phyloP scores from a whole-genome alignment of 768 basidiomycete genomes.

The Polyporus arcularius region DNA sequence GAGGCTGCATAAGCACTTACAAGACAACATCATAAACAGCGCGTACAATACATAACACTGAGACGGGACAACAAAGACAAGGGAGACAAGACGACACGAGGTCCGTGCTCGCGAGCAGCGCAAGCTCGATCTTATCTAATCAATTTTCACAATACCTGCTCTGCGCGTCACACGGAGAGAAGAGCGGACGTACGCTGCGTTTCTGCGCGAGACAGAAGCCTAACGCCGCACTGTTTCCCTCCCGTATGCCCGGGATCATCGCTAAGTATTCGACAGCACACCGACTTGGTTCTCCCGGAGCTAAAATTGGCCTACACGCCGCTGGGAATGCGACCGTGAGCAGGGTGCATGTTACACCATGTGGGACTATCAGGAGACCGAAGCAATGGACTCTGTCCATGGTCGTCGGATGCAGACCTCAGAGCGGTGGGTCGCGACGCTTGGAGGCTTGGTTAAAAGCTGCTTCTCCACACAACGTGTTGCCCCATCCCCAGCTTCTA shows the following conservation, averaged over 20 bases:
- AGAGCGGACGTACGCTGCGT: constrained; percentile 10
- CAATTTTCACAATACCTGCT: not conserved
- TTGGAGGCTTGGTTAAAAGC: not conserved
- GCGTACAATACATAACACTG: too few relatives aligned
- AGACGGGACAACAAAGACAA: too few relatives aligned
- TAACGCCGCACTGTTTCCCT: constrained; percentile 18
- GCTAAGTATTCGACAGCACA: not conserved
- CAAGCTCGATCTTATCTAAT: too few relatives aligned
- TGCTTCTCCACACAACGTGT: not conserved
- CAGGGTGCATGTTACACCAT: not conserved
- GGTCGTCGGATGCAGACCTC: not conserved
- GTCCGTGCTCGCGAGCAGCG: too few relatives aligned
- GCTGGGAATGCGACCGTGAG: not conserved
- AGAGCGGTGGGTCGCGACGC: not conserved
- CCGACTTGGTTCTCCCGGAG: not conserved
- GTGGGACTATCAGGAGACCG: not conserved
- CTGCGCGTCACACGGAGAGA: not conserved
- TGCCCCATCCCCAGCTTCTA: constrained; percentile 7
- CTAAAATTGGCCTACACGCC: not conserved
- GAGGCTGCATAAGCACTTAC: too few relatives aligned
- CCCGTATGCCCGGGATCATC: not conserved
- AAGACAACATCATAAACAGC: too few relatives aligned
- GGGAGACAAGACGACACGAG: too few relatives aligned
- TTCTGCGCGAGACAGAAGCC: constrained; percentile 7
- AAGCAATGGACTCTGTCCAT: not conserved